A percentile compares a stretch with the other conserved stretches of the same genome.
These are phyloP conservation scores for Nothopassalora personata DNA, from an alignment of 2,329 filamentous ascomycete genomes.

Conservation along the genomic window DNA sequence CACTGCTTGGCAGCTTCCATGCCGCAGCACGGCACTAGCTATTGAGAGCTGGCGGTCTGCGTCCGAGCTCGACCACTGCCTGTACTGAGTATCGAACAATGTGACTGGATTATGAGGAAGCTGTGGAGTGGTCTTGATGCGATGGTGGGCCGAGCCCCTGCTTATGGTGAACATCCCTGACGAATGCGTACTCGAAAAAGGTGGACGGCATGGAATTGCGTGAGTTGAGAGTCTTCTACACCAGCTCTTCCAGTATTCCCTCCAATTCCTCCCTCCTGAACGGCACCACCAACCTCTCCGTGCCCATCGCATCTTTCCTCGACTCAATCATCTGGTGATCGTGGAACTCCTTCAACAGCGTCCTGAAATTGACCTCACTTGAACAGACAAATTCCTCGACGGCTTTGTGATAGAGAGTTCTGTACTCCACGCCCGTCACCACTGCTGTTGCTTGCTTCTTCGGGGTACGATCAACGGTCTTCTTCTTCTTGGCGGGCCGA, in stretches of 20 bases:
- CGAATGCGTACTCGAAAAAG: too few species aligned
- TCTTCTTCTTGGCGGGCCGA: conserved; percentile 1
- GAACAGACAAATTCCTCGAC: conserved; percentile 96
- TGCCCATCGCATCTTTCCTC: conserved; percentile 76
- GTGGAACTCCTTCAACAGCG: conserved; percentile 92
- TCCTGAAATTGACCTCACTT: conserved; percentile 92
- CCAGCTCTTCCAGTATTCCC: conserved; percentile 73
- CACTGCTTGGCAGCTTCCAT: too few species aligned
- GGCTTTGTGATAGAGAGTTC: conserved; percentile 88
- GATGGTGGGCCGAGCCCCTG: too few species aligned
- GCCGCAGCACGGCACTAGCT: too few species aligned
- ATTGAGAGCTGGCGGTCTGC: too few species aligned
- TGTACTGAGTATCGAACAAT: too few species aligned
- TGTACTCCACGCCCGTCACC: conserved; percentile 69
- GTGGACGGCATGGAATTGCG: too few species aligned
- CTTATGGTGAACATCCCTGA: too few species aligned
- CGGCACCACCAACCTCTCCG: conserved; percentile 78
- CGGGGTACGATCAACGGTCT: conserved; percentile 3
- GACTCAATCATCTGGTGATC: conserved; percentile 97
- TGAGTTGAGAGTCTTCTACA: conserved; percentile 11
- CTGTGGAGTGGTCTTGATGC: too few species aligned
- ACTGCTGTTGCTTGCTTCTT: conserved; percentile 10
- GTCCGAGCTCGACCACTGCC: too few species aligned
- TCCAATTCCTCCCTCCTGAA: conserved; percentile 86
- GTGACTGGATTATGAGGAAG: too few species aligned